A percentile compares a stretch with the other conserved stretches of the same genome.
These are phyloP conservation scores for Rhizophagus prolifer DNA, from an alignment of 192 early-diverging fungal genomes.

Conservation along the genomic window DNA sequence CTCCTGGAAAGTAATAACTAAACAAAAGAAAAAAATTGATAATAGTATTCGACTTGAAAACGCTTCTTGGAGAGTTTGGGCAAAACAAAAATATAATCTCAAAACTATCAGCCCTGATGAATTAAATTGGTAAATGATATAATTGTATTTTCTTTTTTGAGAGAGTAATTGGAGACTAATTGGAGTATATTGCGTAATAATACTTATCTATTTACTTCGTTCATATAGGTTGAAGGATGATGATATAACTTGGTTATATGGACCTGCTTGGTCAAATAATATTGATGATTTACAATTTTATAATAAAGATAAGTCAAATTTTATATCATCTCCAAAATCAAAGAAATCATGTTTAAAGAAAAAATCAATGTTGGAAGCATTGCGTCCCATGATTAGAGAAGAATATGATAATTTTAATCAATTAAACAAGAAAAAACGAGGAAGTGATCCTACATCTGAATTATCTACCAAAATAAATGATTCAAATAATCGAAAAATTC, in stretches of 20 bases:
- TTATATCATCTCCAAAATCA: constrained; percentile 25
- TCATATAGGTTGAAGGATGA: constrained; percentile 60
- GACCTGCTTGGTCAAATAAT: constrained; percentile 52
- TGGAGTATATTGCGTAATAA: neutral
- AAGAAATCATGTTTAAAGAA: constrained; percentile 56
- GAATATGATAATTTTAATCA: no score
- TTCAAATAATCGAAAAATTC: constrained; percentile 44
- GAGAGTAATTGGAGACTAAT: no score
- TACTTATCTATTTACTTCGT: neutral
- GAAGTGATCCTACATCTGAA: neutral
- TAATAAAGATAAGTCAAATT: constrained; percentile 34
- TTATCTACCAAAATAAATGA: neutral
- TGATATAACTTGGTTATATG: constrained; percentile 71
- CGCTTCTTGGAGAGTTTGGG: constrained; percentile 67
- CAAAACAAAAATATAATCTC: constrained; percentile 55
- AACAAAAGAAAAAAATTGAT: constrained; percentile 58
- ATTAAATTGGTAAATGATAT: constrained; percentile 55
- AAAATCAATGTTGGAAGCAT: constrained; percentile 48
- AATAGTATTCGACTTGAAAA: constrained; percentile 65
- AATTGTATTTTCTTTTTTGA: neutral
- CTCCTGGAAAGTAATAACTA: constrained; percentile 64
- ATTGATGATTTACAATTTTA: constrained; percentile 31
- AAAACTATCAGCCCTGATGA: constrained; percentile 55
- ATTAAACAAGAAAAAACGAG: constrained; percentile 31
- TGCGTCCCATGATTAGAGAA: constrained; percentile 33